These are phyloP conservation scores for Magnolia sinica DNA, from an alignment of 164 flowering plant species.

Conservation along the genomic window DNA sequence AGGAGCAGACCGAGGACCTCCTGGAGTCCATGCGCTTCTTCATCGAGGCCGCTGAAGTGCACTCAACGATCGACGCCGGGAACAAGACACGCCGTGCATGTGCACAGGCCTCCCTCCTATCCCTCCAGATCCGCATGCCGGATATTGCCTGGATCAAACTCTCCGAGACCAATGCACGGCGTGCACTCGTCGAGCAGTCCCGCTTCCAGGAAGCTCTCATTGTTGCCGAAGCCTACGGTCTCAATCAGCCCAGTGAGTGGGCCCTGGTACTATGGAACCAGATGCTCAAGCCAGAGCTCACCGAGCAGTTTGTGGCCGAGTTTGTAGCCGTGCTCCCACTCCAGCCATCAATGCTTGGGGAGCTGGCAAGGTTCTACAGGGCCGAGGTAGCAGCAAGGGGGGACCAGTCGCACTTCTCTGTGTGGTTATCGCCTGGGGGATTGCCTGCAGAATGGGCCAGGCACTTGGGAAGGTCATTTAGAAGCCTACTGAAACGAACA, in stretches of 20 bases:
- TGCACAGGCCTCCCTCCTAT: slow-evolving; percentile 89
- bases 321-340: slow-evolving; percentile 96
- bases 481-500: slow-evolving; percentile 82
- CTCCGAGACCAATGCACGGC: slow-evolving; percentile 87
- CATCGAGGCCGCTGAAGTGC: slow-evolving; percentile 90
- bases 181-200: slow-evolving; percentile 94
- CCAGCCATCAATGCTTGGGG: slow-evolving; percentile 76
- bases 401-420: slow-evolving; percentile 92
- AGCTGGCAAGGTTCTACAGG: slow-evolving; percentile 81
- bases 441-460: slow-evolving; percentile 94
- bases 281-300: slow-evolving; percentile 92
- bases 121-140: slow-evolving; percentile 97
- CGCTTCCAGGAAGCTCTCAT: slow-evolving; percentile 93
- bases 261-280: slow-evolving; percentile 92
- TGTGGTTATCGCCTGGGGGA: slow-evolving; percentile 95
- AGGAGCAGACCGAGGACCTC: slow-evolving; percentile 87
- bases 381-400: slow-evolving; percentile 91
- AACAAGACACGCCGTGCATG: slow-evolving; percentile 77
- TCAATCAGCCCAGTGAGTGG: slow-evolving; percentile 97
- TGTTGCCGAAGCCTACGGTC: slow-evolving; percentile 91
- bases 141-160: slow-evolving; percentile 79
- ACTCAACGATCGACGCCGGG: slow-evolving; percentile 91
- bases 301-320: slow-evolving; percentile 81
- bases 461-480: slow-evolving; percentile 78
- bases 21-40: slow-evolving; percentile 84